Base-by-base conservation (phyloP, 163 green algal species). In the Scenedesmus sp. region DNA sequence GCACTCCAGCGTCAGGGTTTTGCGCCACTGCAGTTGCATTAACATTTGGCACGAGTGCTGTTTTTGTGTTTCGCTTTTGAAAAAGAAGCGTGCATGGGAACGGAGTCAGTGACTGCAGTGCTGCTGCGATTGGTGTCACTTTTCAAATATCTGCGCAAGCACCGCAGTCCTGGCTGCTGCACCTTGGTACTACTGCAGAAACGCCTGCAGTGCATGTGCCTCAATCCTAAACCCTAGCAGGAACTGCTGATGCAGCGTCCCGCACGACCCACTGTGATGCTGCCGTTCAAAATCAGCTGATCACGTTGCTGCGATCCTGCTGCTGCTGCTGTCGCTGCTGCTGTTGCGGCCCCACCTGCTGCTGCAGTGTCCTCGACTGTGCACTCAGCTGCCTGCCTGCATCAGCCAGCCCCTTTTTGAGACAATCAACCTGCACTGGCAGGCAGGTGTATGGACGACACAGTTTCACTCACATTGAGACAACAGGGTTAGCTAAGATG, bases 361-460 rank as follows among this genome's bases (percentile, higher is more conserved):
- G 37, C 70, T 94, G 92, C 86, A 98, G 88, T 87, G 86, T 91
- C 16, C 89, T 86, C 1, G 95, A 95, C 51, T 97, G 94, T 1
- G 91, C 79, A 16, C 86, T 92, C 35, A 99, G 93, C 81, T 96
- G 94, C 81, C 92, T 92, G 83, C 89, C 90, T 0, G 95, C 93
- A 33, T 97, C 94, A 44, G 93, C 93, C 53, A 98, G 94, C 0
- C 91, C 94, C 33, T 73, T 83, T 61, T 95, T 94, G 68, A 98
- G 89, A 0, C 89, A 89, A 43, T 94, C 93, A 84, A 97, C 93
- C 93, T 96, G 90, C 24, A 37, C 10, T 16, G 16, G 40, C 76
- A 49, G 72, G 18, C 15, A 42, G 26, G 10, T 53, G 7, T 10
- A 53, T n/a, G 46, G 7, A 16, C 7, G 46, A 53, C 46, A 53